Base-by-base conservation (phyloP, 2,329 filamentous ascomycete species). In the Exophiala calicioides region DNA sequence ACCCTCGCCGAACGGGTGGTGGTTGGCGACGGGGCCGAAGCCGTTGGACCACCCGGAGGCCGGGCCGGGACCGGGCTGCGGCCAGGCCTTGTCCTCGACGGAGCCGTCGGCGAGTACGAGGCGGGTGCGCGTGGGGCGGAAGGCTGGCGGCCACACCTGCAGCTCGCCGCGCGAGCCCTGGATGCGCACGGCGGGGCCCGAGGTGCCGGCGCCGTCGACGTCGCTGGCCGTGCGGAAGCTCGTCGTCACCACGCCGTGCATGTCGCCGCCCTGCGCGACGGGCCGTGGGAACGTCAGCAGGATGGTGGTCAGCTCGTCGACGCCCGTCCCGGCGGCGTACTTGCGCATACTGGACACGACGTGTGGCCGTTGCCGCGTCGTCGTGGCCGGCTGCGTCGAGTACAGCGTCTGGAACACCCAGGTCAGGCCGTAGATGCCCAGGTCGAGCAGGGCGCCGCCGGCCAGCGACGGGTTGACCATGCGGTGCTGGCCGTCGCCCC, bases 341-440 rank as follows among this genome's bases (percentile, higher is more conserved):
- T 42, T 48, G 5, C 54, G 53, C 35, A 57, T 55, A 21, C 55
- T 54, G 41, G 86, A 80, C 7, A 82, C 70, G 3, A 93, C 82
- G 33, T 73, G 76, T 4, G 90, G 90, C 1, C 62, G 65, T 88
- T 79, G 58, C 88, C 86, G 43, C 79, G 66, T 7, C 70, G 65
- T 21, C 13, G 33, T 18, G n/a, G 65, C 75, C 2, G 83, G 77
- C 62, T 90, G 85, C 3, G 86, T 81, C 66, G 90, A 87, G 42
- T 51, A 60, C 44, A 56, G 52, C 15, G 47, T 61, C 57, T 58
- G 46, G 70, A 95, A 95, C 20, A 95, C 79, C 90, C 90, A 95
- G 23, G 88, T 94, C 52, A 95, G 70, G 35, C 87, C 81, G 72
- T 95, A 95, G 67, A 95, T 86, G 52, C 90, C 90, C 47, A 95